Base-by-base conservation (phyloP, 257 asterid species). In the Rauvolfia tetraphylla region DNA sequence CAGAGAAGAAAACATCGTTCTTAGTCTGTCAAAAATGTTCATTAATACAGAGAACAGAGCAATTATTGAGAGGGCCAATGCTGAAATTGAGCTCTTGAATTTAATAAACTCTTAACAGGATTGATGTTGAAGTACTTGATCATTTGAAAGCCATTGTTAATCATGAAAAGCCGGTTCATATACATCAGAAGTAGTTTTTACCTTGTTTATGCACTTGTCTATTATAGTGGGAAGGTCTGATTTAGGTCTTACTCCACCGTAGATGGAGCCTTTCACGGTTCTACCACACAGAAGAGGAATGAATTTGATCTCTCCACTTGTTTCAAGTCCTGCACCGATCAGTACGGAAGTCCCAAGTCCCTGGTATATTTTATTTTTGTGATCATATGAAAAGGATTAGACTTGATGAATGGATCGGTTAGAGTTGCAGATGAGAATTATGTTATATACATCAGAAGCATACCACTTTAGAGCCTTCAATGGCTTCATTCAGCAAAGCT, bases 381-480 rank as follows among this genome's bases (percentile, higher is more conserved):
- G 22, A 5, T 31, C 9, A 68, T 22, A 65, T 51, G 0, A 49
- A 17, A n/a, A 12, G 7, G n/a, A 41, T 75, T 51, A n/a, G 57
- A 3, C 27, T 15, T 6, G 8, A 14, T n/a, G 22, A 34, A 73
- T 56, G 12, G 51, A 31, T 49, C 29, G 33, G 48, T 31, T 17
- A 14, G 56, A 49, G 23, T 49, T 49, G 59, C 51, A n/a, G n/a
- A n/a, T n/a, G n/a, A n/a, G n/a, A n/a, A n/a, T n/a, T n/a, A n/a
- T n/a, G n/a, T n/a, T n/a, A n/a, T n/a, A n/a, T n/a, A n/a, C n/a
- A n/a, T n/a, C n/a, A n/a, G n/a, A n/a, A n/a, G n/a, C n/a, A n/a
- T 86, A 92, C 97, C 88, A 84, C 80, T 92, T 90, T 90, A 5
- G 96, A 85, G 73, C 89, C 89, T 67, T 85, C 90, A 36, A 90